Evolutionary conservation across 2,329 filamentous ascomycete genomes (phyloP), one percentile per base, ranked within the genome.

Genomic region (Penicillium sp.): DNA sequence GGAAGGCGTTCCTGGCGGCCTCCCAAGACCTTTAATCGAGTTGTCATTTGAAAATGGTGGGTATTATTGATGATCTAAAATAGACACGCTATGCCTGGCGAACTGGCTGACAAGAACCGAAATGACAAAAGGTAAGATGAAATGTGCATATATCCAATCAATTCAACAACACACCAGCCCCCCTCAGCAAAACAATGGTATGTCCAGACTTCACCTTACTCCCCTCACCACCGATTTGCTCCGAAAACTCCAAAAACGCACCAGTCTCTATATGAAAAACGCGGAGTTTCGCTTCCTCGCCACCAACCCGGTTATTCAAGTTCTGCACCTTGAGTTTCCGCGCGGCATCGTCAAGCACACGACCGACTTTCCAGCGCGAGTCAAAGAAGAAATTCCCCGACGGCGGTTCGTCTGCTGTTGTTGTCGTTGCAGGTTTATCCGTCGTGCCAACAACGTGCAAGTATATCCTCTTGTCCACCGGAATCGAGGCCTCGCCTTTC

Each of bases 211-310:
- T 83, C 58, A 95, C 78, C 26, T 66, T 69, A 35, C 35, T 47
- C 21, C 28, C 40, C 14, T 80, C 81, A 52, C 80, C 79, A 4
- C 91, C 91, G 55, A 96, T 79, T 77, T 93, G 92, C 73, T 97
- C 92, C 23, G 83, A 85, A 66, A 95, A 99, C 59, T 94, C 92
- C 61, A 99, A 73, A 60, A 99, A 72, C 57, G 91, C 79, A 0
- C 94, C 94, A 0, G 88, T 90, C 69, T 99, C 92, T 0, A 99
- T 90, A 70, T 97, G 92, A 67, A 96, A 99, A 0, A 99, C 85
- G 8, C 94, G 78, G 62, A 99, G 71, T 72, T 88, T 88, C 58
- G 91, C 87, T 69, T 88, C 86, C 75, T 78, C 74, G 5, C 69
- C 70, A 38, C 67, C 71, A 43, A 62, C 71, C 6, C 72, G 67